Evolutionary conservation across 768 basidiomycete species (phyloP).

Genomic region (Steccherinum ochraceum): DNA sequence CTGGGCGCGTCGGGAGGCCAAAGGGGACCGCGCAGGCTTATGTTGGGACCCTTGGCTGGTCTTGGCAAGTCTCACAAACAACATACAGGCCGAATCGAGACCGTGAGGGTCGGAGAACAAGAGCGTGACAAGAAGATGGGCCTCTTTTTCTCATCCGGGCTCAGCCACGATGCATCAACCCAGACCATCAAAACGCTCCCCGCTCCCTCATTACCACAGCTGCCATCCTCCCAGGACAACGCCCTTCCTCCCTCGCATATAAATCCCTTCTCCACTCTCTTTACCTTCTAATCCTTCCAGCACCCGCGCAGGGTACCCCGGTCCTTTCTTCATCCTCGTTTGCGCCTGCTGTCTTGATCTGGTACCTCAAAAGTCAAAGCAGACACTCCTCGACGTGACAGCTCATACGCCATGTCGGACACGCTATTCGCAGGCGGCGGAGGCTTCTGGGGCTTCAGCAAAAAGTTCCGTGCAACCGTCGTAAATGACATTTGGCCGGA

Average conservation of each 20-base stretch:
- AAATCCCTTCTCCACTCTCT: neutral
- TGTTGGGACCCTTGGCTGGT: too few species aligned
- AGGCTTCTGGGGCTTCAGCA: conserved; percentile 25
- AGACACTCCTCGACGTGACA: conserved; percentile 24
- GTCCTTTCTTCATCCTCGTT: neutral
- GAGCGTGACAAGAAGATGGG: neutral
- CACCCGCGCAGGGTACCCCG: neutral
- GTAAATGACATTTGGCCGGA: conserved; percentile 65
- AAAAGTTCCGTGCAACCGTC: conserved; percentile 52
- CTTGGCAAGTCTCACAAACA: too few species aligned
- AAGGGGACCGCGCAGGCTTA: too few species aligned
- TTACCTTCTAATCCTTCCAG: neutral
- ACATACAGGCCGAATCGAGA: too few species aligned
- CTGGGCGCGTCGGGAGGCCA: too few species aligned
- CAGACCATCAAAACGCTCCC: neutral
- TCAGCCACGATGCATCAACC: neutral
- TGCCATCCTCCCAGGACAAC: neutral
- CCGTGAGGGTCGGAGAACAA: too few species aligned
- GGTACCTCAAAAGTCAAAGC: neutral
- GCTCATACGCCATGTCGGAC: conserved; percentile 30
- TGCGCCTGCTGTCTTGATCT: neutral
- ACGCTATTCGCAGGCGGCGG: conserved; percentile 37
- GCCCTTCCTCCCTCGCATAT: neutral
- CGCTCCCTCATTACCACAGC: neutral
- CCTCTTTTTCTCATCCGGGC: neutral